Evolutionary conservation across 768 basidiomycete species (phyloP).

Genomic region (Nevesoporus exiguus): DNA sequence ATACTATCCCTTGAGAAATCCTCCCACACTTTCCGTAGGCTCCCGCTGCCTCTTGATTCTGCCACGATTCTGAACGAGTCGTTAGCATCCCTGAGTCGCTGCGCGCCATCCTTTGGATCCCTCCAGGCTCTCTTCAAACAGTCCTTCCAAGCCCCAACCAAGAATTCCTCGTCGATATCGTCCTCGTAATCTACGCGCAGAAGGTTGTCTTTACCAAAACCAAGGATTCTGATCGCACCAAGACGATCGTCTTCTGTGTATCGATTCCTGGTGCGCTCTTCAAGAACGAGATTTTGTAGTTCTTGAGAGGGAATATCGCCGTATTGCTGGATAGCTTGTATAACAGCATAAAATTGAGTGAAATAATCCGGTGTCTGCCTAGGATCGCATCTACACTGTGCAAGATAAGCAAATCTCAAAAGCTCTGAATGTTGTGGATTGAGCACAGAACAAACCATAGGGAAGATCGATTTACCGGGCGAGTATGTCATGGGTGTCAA

Average conservation of each 20-base stretch:
- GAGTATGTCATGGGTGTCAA: constrained; percentile 66
- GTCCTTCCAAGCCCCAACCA: constrained; percentile 65
- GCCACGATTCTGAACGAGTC: constrained; percentile 70
- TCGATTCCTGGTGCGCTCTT: constrained; percentile 61
- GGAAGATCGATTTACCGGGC: constrained; percentile 42
- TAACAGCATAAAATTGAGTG: constrained; percentile 50
- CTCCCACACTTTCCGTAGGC: constrained; percentile 50
- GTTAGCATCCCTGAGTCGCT: constrained; percentile 52
- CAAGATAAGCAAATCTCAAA: constrained; percentile 73
- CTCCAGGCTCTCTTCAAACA: constrained; percentile 57
- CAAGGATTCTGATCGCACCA: constrained; percentile 49
- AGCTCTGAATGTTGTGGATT: constrained; percentile 45
- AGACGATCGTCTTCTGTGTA: constrained; percentile 57
- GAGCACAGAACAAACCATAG: background rate
- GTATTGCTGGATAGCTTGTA: constrained; percentile 46
- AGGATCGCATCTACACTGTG: constrained; percentile 81
- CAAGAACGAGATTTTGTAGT: constrained; percentile 55
- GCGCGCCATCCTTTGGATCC: constrained; percentile 40
- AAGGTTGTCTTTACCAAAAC: constrained; percentile 60
- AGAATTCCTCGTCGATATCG: constrained; percentile 66
- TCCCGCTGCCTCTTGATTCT: constrained; percentile 53
- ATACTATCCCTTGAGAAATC: constrained; percentile 53
- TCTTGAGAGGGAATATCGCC: constrained; percentile 44
- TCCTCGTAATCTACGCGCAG: constrained; percentile 67
- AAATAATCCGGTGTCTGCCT: constrained; percentile 61